Base-by-base conservation (phyloP, 768 basidiomycete genomes). In the Kwoniella newhampshirensis region DNA sequence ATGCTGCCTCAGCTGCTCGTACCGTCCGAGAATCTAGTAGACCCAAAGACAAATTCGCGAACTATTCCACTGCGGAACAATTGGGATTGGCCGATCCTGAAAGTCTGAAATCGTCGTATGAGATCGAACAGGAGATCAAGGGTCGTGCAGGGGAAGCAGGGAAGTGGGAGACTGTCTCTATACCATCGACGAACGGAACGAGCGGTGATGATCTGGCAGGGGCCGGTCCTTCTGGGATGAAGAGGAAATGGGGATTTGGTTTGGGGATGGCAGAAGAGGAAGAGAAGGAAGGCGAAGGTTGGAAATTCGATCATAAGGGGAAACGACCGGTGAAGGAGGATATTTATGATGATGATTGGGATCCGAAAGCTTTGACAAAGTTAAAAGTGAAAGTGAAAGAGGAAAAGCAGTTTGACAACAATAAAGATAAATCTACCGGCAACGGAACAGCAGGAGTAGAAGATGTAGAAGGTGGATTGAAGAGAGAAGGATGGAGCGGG, bases 31-130 rank as follows among this genome's bases (percentile, higher is more conserved):
- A 30, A 7, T 36, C 32, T 21, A 36, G 30, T 12, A 68, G 64
- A 35, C 63, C 67, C 0, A 51, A 64, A 2, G 76, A 78, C 54
- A 71, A 67, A 85, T 83, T 60, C 59, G 81, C 87, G 0, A 87
- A 94, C 74, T 99, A 98, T 75, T 85, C 89, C 11, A 91, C 91
- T 0, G 86, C 93, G 0, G 86, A 83, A 48, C 88, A 85, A 1
- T 81, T 97, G 1, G 93, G 93, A 1, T 86, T 82, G 66, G 79
- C 64, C 11, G 90, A 93, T 68, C 40, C 51, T 27, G 87, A 86
- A 1, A 88, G 88, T 59, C 87, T 87, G 60, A 78, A 82, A 47
- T 68, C 81, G 27, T 79, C 79, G 17, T 83, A 82, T 0, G 86
- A 86, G 66, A 79, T 81, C 1, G 82, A 84, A 51, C 78, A 82